Percentiles rank a stretch among this genome's conserved stretches.
Conservation (phyloP, 495 filamentous ascomycete genomes). For the Lasiosphaeria hispida region DNA sequence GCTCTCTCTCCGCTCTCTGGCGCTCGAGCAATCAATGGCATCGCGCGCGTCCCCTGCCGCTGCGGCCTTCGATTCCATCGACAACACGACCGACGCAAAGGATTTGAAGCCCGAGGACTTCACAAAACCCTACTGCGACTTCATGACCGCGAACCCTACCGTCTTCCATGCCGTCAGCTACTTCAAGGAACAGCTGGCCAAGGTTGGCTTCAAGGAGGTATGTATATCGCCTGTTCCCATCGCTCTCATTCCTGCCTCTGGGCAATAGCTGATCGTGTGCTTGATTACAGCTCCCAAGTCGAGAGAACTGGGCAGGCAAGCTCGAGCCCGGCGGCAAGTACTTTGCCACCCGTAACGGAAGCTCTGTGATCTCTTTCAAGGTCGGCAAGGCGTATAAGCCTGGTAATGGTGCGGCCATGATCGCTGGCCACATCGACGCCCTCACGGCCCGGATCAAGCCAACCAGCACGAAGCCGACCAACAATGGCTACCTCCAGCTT, state of each 20-base stretch:
- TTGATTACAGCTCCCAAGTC: constrained; percentile 62
- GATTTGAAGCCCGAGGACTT: constrained; percentile 58
- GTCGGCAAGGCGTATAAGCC: constrained; percentile 78
- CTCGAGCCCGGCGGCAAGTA: constrained; percentile 82
- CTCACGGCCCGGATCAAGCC: constrained; percentile 88
- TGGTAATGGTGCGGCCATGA: constrained; percentile 75
- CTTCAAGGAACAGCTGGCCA: constrained; percentile 67
- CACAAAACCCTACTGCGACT: constrained; percentile 80
- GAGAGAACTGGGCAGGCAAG: constrained; percentile 73
- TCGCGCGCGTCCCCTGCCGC: constrained; percentile 17
- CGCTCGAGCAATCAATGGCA: constrained; percentile 22
- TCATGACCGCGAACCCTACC: constrained; percentile 86
- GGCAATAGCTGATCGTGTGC: background rate
- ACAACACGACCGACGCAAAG: constrained; percentile 31
- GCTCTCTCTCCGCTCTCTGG: constrained; percentile 38
- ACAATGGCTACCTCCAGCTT: constrained; percentile 83
- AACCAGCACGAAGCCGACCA: constrained; percentile 72
- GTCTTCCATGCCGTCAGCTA: constrained; percentile 83
- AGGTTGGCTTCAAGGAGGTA: constrained; percentile 67
- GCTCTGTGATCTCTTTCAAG: constrained; percentile 80
- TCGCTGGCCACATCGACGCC: constrained; percentile 92
- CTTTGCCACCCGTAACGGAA: constrained; percentile 81
- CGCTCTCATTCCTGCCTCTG: background rate
- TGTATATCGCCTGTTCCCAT: constrained; percentile 6
- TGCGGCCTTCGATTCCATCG: constrained; percentile 2